phyloP scores from a whole-genome alignment of 129 eudicot genomes.

The Apium graveolens region DNA sequence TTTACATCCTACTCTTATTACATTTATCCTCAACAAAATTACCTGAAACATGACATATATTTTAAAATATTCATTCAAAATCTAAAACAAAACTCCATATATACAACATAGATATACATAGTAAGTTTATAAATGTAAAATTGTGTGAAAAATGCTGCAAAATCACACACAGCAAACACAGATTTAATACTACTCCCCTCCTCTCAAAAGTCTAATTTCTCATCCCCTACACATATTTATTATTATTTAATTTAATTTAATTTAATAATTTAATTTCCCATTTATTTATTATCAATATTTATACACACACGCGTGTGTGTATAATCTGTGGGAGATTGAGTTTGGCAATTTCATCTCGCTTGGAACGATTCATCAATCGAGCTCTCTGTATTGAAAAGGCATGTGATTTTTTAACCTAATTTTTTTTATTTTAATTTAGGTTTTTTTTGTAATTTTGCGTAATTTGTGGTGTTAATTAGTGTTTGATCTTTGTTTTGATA shows the following conservation, averaged over 20 bases:
- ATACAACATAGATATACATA: not conserved
- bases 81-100: too few species aligned
- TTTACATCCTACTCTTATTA: too few species aligned
- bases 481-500: not conserved
- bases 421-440: not conserved
- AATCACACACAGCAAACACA: not conserved
- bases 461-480: not conserved
- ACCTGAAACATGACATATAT: not conserved
- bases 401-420: constrained; percentile 1
- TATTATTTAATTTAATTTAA: not conserved
- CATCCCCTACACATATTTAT: constrained; percentile 8
- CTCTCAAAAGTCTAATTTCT: not conserved
- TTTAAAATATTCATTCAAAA: too few species aligned
- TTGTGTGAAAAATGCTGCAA: not conserved
- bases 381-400: constrained; percentile 7
- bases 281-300: not conserved
- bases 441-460: not conserved
- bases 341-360: not conserved
- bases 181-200: not conserved
- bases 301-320: not conserved
- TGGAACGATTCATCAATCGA: not conserved
- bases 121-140: not conserved
- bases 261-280: not conserved
- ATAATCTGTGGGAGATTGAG: not conserved
- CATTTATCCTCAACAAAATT: not conserved